A percentile compares a stretch with the other conserved stretches of the same genome.
Evolutionary conservation across 768 basidiomycete genomes (phyloP).

Genomic region (Serendipita vermifera): DNA sequence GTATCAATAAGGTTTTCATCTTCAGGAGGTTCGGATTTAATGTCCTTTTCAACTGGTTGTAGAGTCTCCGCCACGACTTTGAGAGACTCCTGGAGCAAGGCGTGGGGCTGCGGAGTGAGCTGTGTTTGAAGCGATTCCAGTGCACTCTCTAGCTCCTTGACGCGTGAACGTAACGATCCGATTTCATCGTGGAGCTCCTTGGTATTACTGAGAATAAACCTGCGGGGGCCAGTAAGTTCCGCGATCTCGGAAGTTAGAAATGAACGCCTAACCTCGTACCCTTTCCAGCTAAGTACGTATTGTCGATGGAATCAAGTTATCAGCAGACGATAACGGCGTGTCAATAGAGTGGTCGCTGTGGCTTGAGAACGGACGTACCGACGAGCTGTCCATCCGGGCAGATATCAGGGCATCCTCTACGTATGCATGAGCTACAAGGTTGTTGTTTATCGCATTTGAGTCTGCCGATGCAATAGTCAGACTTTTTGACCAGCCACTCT

Average conservation of each 20-base stretch:
- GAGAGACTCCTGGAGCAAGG: background rate
- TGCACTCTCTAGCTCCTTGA: background rate
- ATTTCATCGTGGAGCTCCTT: slow-evolving; percentile 6
- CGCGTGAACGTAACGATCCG: background rate
- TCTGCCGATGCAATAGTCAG: background rate
- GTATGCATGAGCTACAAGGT: background rate
- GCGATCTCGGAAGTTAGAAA: too few species aligned
- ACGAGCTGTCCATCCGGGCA: slow-evolving; percentile 7
- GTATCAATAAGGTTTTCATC: slow-evolving; percentile 6
- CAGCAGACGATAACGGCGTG: too few species aligned
- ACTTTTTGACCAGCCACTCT: background rate
- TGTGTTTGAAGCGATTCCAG: background rate
- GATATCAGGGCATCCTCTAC: slow-evolving; percentile 4
- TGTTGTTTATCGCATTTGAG: slow-evolving; percentile 7
- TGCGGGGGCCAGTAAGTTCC: too few species aligned
- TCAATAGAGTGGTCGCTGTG: too few species aligned
- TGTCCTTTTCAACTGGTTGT: background rate
- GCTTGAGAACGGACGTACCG: too few species aligned
- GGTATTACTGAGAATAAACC: slow-evolving; percentile 9
- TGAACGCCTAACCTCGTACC: background rate
- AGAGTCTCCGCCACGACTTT: slow-evolving; percentile 1
- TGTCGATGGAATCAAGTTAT: too few species aligned
- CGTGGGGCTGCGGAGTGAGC: background rate
- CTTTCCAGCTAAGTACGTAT: too few species aligned
- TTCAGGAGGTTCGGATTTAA: background rate